These are phyloP conservation scores for Boletus speciosus DNA, from an alignment of 768 basidiomycete genomes.

Conservation along the genomic window DNA sequence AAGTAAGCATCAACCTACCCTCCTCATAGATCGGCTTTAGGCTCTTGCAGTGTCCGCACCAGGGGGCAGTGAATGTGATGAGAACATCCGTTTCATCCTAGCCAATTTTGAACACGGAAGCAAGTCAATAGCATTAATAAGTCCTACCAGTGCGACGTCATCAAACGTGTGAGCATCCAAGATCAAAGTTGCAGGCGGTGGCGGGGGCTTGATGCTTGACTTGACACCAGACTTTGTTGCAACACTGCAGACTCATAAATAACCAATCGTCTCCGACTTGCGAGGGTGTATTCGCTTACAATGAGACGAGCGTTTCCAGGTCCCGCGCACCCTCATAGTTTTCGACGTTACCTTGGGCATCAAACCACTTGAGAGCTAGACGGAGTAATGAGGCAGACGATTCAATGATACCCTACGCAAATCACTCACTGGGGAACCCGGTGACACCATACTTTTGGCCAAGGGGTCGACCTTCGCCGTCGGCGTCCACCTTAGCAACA, in stretches of 20 bases:
- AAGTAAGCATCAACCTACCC: constrained; percentile 36
- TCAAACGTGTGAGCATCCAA: constrained; percentile 75
- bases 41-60: constrained; percentile 95
- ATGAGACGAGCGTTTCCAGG: constrained; percentile 67
- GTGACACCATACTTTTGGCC: constrained; percentile 77
- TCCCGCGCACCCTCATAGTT: constrained; percentile 79
- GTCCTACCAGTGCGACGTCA: constrained; percentile 58
- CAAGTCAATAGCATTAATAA: constrained; percentile 12
- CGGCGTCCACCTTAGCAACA: constrained; percentile 91
- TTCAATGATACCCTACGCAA: background rate
- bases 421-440: constrained; percentile 77
- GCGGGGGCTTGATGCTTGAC: constrained; percentile 83
- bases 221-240: constrained; percentile 73
- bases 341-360: constrained; percentile 59
- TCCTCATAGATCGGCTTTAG: constrained; percentile 86
- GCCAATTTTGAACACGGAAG: background rate
- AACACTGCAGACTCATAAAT: constrained; percentile 46
- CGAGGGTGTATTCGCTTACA: constrained; percentile 46
- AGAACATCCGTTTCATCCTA: constrained; percentile 71
- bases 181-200: constrained; percentile 64
- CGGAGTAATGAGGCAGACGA: constrained; percentile 5
- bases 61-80: constrained; percentile 79
- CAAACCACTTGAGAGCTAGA: constrained; percentile 89
- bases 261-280: background rate
- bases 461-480: constrained; percentile 75